Conservation (phyloP, 2,329 filamentous ascomycete genomes). For the Ophiocordyceps camponoti-leonardi region DNA sequence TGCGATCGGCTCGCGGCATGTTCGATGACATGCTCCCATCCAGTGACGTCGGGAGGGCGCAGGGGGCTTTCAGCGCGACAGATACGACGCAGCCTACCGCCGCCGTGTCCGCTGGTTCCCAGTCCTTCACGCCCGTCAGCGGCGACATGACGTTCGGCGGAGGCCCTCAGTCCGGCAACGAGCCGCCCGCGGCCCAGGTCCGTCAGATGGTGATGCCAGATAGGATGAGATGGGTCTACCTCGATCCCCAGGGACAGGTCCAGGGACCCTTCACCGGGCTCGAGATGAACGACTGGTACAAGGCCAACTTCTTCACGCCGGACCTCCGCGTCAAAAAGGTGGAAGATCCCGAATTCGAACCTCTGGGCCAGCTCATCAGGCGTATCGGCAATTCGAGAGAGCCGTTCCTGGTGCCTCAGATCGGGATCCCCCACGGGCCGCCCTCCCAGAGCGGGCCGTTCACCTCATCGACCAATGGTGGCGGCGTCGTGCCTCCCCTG, state of each 20-base stretch:
- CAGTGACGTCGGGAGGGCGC: conserved; percentile 14
- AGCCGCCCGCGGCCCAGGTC: conserved; percentile 48
- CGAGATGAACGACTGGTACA: conserved; percentile 99
- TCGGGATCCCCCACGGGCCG: conserved; percentile 80
- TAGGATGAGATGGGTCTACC: conserved; percentile 95
- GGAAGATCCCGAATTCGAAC: conserved; percentile 88
- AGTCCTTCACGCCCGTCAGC: conserved; percentile 18
- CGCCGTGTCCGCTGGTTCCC: conserved; percentile 12
- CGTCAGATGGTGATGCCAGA: conserved; percentile 98
- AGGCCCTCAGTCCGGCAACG: conserved; percentile 16
- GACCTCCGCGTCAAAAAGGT: conserved; percentile 90
- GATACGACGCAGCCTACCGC: conserved; percentile 18
- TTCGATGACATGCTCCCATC: conserved; percentile 38
- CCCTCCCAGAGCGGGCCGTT: conserved; percentile 35
- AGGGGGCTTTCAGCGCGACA: conserved; percentile 18
- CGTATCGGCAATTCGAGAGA: conserved; percentile 95
- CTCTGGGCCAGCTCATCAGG: conserved; percentile 81
- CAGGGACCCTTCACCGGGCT: conserved; percentile 92
- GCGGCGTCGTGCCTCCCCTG: conserved; percentile 68
- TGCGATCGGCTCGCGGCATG: conserved; percentile 33
- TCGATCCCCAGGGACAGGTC: conserved; percentile 79
- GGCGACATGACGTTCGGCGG: conserved; percentile 17
- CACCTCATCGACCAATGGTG: conserved; percentile 31
- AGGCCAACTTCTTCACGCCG: conserved; percentile 91
- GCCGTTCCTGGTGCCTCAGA: conserved; percentile 93